phyloP scores from a whole-genome alignment of 805 yeast genomes.

The Candida awuae region DNA sequence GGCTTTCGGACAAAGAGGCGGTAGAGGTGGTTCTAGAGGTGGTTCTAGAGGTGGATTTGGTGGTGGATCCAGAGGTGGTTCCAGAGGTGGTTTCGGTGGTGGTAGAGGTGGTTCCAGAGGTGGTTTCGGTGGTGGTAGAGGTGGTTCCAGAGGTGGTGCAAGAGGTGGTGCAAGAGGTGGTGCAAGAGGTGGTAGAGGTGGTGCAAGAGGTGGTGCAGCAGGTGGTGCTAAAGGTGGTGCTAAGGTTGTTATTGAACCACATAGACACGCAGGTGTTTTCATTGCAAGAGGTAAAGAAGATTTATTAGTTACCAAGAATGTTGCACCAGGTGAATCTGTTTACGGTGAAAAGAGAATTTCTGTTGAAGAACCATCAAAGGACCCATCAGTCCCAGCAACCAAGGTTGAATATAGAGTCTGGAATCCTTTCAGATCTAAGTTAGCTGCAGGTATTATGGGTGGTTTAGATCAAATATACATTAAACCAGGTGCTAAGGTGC shows the following conservation, averaged over 20 bases:
- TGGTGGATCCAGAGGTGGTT: conserved; percentile 23
- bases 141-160: conserved; percentile 36
- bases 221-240: conserved; percentile 91
- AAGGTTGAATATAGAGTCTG: conserved; percentile 98
- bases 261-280: conserved; percentile 97
- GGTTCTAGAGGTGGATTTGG: conserved; percentile 20
- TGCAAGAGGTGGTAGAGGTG: conserved; percentile 52
- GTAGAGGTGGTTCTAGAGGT: conserved; percentile 46
- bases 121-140: conserved; percentile 38
- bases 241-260: conserved; percentile 96
- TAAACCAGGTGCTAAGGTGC: conserved; percentile 96
- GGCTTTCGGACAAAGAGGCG: conserved; percentile 47
- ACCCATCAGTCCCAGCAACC: conserved; percentile 82
- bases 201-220: conserved; percentile 50
- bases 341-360: conserved; percentile 97
- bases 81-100: conserved; percentile 31
- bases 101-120: conserved; percentile 43
- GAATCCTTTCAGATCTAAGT: conserved; percentile 99
- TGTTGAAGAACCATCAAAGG: conserved; percentile 86
- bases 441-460: conserved; percentile 99
- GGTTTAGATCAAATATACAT: conserved; percentile 97
- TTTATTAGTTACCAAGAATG: conserved; percentile 90
- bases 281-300: conserved; percentile 99
- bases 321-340: conserved; percentile 97
- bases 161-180: conserved; percentile 47